Percentiles rank a stretch among this genome's conserved stretches.
Evolutionary conservation across 2,329 filamentous ascomycete species (phyloP).

Genomic region (Aspergillus alliaceus): DNA sequence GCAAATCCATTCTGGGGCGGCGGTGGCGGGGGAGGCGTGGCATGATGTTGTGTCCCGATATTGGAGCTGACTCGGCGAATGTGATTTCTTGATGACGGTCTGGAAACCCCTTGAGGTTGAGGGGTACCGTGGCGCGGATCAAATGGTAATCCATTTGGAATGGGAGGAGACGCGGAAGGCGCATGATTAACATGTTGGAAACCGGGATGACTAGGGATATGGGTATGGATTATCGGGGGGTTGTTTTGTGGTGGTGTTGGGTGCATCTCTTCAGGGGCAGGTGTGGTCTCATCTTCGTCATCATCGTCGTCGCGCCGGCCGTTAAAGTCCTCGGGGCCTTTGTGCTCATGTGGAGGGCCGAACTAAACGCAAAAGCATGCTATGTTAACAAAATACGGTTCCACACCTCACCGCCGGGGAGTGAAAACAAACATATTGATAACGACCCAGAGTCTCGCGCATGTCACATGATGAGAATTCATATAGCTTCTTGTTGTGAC

Average conservation of each 20-base stretch:
- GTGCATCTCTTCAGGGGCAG: conserved; percentile 65
- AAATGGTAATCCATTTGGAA: conserved; percentile 73
- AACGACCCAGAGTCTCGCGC: conserved; percentile 81
- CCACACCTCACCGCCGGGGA: neutral
- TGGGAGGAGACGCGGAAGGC: conserved; percentile 84
- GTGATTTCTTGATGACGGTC: conserved; percentile 78
- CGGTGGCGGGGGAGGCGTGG: conserved; percentile 59
- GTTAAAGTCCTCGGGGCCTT: conserved; percentile 88
- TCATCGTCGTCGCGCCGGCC: conserved; percentile 74
- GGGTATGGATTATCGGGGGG: conserved; percentile 66
- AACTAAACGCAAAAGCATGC: conserved; percentile 59
- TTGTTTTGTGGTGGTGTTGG: conserved; percentile 47
- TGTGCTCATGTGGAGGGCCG: conserved; percentile 91
- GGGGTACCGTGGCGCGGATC: conserved; percentile 76
- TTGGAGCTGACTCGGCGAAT: conserved; percentile 73
- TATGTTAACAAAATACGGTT: conserved; percentile 16
- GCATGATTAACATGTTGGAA: conserved; percentile 83
- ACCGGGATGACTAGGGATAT: conserved; percentile 65
- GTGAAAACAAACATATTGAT: conserved; percentile 75
- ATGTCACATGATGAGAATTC: conserved; percentile 96
- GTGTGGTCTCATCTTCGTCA: conserved; percentile 74
- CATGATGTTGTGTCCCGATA: conserved; percentile 65
- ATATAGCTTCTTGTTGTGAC: conserved; percentile 98
- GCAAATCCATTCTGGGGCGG: conserved; percentile 68
- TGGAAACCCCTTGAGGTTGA: conserved; percentile 72